Evolutionary conservation across 306 rosid genomes (phyloP).

Genomic region (Fragaria vesca): DNA sequence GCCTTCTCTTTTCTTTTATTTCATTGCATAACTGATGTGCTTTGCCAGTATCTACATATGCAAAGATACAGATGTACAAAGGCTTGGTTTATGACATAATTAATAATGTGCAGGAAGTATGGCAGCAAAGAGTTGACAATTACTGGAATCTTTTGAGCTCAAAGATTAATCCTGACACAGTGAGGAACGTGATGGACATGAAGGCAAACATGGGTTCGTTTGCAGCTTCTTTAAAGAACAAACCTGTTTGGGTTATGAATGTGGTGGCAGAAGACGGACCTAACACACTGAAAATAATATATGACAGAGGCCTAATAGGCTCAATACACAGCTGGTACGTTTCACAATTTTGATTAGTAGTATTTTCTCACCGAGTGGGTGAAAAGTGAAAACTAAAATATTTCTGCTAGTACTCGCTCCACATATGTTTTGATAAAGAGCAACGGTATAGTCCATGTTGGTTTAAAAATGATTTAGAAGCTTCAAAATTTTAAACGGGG

Average conservation of each 20-base stretch:
- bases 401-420: not conserved
- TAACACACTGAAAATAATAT: constrained; percentile 76
- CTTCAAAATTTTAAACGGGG: not conserved
- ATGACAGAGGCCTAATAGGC: constrained; percentile 95
- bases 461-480: not conserved
- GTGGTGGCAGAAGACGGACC: constrained; percentile 84
- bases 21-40: constrained; percentile 6
- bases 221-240: constrained; percentile 79
- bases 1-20: constrained; percentile 9
- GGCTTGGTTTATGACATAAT: constrained; percentile 17
- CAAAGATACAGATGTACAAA: not conserved
- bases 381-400: not conserved
- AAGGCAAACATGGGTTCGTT: constrained; percentile 90
- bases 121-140: constrained; percentile 77
- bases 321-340: constrained; percentile 79
- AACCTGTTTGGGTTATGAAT: constrained; percentile 97
- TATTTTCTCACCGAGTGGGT: not conserved
- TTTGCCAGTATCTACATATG: not conserved
- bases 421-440: not conserved
- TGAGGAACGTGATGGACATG: constrained; percentile 97
- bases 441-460: not conserved
- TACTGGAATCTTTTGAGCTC: constrained; percentile 85
- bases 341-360: not conserved
- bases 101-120: constrained; percentile 61
- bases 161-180: constrained; percentile 52